These are phyloP conservation scores for Kurtzmaniella quercitrusa DNA, from an alignment of 1,139 yeast genomes.

Conservation along the genomic window DNA sequence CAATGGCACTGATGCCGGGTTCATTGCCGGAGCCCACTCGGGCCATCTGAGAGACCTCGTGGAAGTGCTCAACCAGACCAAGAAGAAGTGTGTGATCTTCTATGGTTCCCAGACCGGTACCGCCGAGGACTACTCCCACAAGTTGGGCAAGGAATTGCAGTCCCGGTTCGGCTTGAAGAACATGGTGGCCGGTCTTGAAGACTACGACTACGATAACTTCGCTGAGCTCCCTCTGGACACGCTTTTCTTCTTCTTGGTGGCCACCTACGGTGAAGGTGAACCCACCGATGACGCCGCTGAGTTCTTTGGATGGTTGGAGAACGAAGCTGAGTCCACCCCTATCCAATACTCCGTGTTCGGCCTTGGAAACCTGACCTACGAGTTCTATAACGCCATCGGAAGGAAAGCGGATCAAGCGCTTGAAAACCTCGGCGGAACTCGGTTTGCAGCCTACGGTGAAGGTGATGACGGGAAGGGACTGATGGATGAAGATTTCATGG, in stretches of 20 bases:
- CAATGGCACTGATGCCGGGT: slow-evolving; percentile 35
- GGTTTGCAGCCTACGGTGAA: slow-evolving; percentile 72
- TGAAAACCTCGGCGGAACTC: slow-evolving; percentile 63
- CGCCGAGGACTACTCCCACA: slow-evolving; percentile 95
- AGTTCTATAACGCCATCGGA: slow-evolving; percentile 83
- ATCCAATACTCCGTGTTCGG: slow-evolving; percentile 72
- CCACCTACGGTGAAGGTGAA: slow-evolving; percentile 98
- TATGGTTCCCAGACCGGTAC: slow-evolving; percentile 99
- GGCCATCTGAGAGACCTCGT: slow-evolving; percentile 56
- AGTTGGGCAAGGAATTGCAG: slow-evolving; percentile 83
- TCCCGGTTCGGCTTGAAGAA: slow-evolving; percentile 78
- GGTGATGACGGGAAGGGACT: slow-evolving; percentile 96
- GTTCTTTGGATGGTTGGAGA: slow-evolving; percentile 58
- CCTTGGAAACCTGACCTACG: slow-evolving; percentile 90
- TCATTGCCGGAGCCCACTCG: slow-evolving; percentile 29
- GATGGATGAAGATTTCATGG: slow-evolving; percentile 88
- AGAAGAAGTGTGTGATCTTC: slow-evolving; percentile 76
- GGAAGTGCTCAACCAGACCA: slow-evolving; percentile 54
- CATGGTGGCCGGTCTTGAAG: slow-evolving; percentile 86
- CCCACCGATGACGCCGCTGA: slow-evolving; percentile 91
- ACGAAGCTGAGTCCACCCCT: slow-evolving; percentile 58
- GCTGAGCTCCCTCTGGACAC: slow-evolving; percentile 47
- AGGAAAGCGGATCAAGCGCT: slow-evolving; percentile 45
- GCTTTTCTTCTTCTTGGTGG: slow-evolving; percentile 71
- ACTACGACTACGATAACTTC: slow-evolving; percentile 73